Conservation (phyloP, 2,329 filamentous ascomycete species). For the Fusarium beomiforme region DNA sequence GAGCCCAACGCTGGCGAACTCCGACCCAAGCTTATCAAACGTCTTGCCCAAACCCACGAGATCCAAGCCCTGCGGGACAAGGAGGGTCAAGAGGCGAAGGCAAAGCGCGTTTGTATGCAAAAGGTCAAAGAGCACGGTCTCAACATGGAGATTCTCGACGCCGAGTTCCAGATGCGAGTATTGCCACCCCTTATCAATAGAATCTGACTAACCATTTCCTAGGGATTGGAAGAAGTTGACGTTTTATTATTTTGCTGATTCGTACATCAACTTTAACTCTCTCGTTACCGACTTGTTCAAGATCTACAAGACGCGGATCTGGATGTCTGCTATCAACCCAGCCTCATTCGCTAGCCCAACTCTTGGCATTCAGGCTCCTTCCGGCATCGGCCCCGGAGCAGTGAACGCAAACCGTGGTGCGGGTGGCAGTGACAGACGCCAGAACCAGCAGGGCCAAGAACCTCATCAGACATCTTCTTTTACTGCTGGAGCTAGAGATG, state of each 20-base stretch:
- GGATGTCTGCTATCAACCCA: constrained; percentile 99
- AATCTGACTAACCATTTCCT: constrained; percentile 25
- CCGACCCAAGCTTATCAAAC: constrained; percentile 96
- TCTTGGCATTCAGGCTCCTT: constrained; percentile 75
- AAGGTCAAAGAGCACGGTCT: constrained; percentile 95
- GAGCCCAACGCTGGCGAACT: constrained; percentile 79
- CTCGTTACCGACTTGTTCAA: constrained; percentile 98
- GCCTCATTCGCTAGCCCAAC: constrained; percentile 89
- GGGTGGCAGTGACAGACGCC: constrained; percentile 56
- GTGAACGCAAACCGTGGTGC: constrained; percentile 66
- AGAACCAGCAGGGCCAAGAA: constrained; percentile 54
- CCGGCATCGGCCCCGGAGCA: constrained; percentile 72
- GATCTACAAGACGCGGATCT: constrained; percentile 98
- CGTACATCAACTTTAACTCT: constrained; percentile 99
- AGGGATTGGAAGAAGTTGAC: constrained; percentile 99
- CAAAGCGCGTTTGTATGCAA: constrained; percentile 94
- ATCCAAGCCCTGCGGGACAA: constrained; percentile 91
- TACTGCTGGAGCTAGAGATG: constrained; percentile 49
- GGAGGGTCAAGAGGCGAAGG: constrained; percentile 96
- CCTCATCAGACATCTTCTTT: constrained; percentile 50
- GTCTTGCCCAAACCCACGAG: constrained; percentile 90
- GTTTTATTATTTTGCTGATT: constrained; percentile 98
- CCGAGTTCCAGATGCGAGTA: constrained; percentile 96
- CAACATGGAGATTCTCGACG: constrained; percentile 98
- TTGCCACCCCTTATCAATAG: background rate